Conservation (phyloP, 495 filamentous ascomycete species). For the Neurospora tetraspora region DNA sequence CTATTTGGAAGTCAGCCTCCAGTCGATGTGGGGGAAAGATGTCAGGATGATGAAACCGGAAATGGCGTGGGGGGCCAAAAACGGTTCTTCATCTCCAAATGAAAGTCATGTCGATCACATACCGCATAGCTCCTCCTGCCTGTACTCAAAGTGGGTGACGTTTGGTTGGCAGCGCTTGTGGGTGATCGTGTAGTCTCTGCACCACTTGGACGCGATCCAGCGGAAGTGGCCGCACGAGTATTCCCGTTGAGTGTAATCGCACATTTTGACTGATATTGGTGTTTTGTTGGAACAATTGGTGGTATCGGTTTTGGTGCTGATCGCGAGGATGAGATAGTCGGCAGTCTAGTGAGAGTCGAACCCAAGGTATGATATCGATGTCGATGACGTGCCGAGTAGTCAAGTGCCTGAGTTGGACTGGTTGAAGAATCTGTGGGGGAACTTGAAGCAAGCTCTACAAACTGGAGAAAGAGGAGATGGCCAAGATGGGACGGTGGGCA, state of each 20-base stretch:
- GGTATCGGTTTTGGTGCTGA: background rate
- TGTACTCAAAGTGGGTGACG: slow-evolving; percentile 31
- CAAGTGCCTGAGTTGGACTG: background rate
- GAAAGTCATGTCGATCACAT: slow-evolving; percentile 8
- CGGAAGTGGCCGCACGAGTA: slow-evolving; percentile 34
- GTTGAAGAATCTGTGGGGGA: background rate
- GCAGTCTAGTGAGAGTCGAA: background rate
- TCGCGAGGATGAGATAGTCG: background rate
- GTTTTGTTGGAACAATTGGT: background rate
- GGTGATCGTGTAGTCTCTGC: slow-evolving; percentile 27
- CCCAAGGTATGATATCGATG: background rate
- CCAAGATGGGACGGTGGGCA: background rate
- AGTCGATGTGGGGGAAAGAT: background rate
- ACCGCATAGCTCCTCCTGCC: slow-evolving; percentile 26
- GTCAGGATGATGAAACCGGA: background rate
- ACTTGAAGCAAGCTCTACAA: background rate
- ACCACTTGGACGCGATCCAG: slow-evolving; percentile 35
- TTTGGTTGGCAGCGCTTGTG: slow-evolving; percentile 32
- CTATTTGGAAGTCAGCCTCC: slow-evolving; percentile 12
- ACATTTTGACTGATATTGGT: slow-evolving; percentile 10
- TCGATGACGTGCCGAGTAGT: background rate
- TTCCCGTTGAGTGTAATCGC: slow-evolving; percentile 28
- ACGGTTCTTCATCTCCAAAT: background rate
- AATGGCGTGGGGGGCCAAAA: background rate
- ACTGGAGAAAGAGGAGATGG: background rate